These are phyloP conservation scores for Penicillium roqueforti DNA, from an alignment of 495 filamentous ascomycete species.

Conservation along the genomic window DNA sequence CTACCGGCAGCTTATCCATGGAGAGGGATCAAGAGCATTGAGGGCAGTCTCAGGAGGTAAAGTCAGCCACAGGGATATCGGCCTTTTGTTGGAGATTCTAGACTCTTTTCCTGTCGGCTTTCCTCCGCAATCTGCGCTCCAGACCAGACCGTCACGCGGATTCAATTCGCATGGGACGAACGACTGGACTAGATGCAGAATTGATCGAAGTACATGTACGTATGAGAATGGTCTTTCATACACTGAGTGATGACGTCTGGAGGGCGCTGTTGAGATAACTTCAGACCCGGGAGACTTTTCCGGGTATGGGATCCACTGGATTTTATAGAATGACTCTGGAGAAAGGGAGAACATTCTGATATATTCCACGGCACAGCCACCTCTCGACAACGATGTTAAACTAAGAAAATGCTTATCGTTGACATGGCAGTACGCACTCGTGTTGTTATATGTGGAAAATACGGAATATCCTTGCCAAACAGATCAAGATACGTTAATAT, in stretches of 20 bases:
- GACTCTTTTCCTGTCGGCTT: constrained; percentile 4
- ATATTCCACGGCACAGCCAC: not conserved
- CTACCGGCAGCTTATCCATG: constrained; percentile 68
- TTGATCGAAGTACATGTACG: not conserved
- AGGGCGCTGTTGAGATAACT: not conserved
- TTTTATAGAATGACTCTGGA: not conserved
- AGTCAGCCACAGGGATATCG: constrained; percentile 10
- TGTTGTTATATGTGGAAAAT: no score
- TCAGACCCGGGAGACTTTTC: constrained; percentile 1
- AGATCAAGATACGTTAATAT: no score
- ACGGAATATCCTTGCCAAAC: no score
- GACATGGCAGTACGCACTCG: no score
- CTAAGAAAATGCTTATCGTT: no score
- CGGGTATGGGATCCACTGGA: not conserved
- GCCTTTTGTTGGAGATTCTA: constrained; percentile 14
- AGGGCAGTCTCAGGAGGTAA: constrained; percentile 21
- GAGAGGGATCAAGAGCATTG: constrained; percentile 30
- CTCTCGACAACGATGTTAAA: no score
- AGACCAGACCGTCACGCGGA: constrained; percentile 27
- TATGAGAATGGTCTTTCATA: not conserved
- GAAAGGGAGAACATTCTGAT: not conserved
- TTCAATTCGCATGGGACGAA: not conserved
- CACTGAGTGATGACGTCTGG: not conserved
- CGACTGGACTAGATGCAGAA: not conserved
- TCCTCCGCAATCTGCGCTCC: constrained; percentile 21